Percentiles rank a stretch among this genome's conserved stretches.
Conservation (phyloP, 352 stramenopile genomes). For the Phytopythium litorale region DNA sequence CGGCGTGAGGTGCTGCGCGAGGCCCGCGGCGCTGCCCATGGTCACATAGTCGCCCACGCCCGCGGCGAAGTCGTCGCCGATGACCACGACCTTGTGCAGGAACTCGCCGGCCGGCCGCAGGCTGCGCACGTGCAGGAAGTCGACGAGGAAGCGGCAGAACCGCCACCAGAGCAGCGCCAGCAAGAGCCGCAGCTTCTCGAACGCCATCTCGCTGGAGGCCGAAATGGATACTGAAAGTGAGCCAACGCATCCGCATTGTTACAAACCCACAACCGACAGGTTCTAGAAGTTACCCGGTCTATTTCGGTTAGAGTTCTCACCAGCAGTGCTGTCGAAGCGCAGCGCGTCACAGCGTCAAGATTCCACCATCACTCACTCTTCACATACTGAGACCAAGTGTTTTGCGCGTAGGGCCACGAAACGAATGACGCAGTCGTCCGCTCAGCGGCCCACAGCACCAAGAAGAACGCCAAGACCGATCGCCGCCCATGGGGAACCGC, state of each 20-base stretch:
- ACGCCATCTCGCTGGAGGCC: slow-evolving; percentile 10
- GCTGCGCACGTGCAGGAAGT: slow-evolving; percentile 34
- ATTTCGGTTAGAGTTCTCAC: neutral
- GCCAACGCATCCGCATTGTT: too few species aligned
- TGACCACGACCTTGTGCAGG: slow-evolving; percentile 80
- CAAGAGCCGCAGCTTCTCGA: slow-evolving; percentile 42
- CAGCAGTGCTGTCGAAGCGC: neutral
- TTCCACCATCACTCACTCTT: neutral
- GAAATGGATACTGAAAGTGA: neutral
- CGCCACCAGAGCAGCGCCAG: slow-evolving; percentile 67
- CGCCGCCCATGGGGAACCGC: slow-evolving; percentile 58
- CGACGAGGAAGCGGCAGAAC: slow-evolving; percentile 49
- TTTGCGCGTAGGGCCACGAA: neutral
- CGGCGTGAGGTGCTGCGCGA: slow-evolving; percentile 53
- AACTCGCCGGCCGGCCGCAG: slow-evolving; percentile 58
- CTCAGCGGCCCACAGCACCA: neutral
- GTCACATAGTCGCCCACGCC: slow-evolving; percentile 77
- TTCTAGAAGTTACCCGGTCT: neutral
- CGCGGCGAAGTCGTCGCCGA: slow-evolving; percentile 82
- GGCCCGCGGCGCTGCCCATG: slow-evolving; percentile 34
- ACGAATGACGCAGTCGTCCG: neutral
- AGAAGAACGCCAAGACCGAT: neutral
- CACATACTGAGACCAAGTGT: neutral
- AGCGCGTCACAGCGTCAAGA: neutral
- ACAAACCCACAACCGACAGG: neutral